phyloP scores from a whole-genome alignment of 495 filamentous ascomycete genomes.

The Platismatia glauca region DNA sequence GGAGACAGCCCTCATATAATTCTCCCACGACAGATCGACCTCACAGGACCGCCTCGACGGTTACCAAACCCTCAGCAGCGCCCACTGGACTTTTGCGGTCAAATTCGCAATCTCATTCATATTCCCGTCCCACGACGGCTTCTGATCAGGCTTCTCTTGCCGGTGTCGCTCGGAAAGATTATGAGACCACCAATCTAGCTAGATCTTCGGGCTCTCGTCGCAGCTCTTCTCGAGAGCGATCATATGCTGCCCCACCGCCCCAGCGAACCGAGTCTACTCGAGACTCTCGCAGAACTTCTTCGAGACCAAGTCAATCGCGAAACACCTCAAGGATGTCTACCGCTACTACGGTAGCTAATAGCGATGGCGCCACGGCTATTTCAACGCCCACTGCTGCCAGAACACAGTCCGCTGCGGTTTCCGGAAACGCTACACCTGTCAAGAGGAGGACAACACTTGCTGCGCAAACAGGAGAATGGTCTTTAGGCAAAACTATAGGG shows the following conservation, averaged over 20 bases:
- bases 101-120: constrained; percentile 43
- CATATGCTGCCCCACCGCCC: constrained; percentile 38
- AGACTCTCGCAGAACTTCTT: constrained; percentile 39
- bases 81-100: constrained; percentile 33
- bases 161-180: constrained; percentile 48
- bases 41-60: constrained; percentile 49
- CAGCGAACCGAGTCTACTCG: constrained; percentile 44
- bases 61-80: constrained; percentile 32
- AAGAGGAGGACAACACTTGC: constrained; percentile 75
- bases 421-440: constrained; percentile 34
- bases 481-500: constrained; percentile 93
- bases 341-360: constrained; percentile 36
- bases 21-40: constrained; percentile 42
- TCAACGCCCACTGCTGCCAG: constrained; percentile 36
- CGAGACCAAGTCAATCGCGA: constrained; percentile 36
- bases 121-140: constrained; percentile 41
- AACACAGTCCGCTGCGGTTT: constrained; percentile 27
- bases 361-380: constrained; percentile 33
- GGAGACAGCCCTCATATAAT: constrained; percentile 20
- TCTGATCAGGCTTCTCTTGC: constrained; percentile 45
- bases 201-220: constrained; percentile 42
- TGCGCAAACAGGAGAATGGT: constrained; percentile 78
- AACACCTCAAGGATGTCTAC: constrained; percentile 49
- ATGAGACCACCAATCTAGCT: constrained; percentile 46
- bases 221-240: constrained; percentile 45